Conservation (phyloP, 192 early-diverging fungal genomes). For the Dissophora globulifera region DNA sequence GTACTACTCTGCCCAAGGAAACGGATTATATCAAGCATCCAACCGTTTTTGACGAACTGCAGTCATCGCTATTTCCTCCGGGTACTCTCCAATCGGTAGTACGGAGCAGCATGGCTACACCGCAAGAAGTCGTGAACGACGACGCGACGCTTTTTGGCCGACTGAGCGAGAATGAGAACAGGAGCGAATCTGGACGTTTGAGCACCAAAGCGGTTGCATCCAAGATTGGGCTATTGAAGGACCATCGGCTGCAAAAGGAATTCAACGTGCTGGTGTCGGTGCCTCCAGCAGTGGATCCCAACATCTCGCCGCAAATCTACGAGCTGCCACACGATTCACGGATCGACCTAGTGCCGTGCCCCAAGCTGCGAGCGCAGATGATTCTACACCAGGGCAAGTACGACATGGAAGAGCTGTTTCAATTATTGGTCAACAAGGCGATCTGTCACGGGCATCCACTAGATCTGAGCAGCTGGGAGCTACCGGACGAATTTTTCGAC, state of each 20-base stretch:
- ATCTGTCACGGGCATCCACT: constrained; percentile 53
- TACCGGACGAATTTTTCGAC: constrained; percentile 52
- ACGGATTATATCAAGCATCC: constrained; percentile 49
- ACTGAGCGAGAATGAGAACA: not conserved
- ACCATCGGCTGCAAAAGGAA: constrained; percentile 25
- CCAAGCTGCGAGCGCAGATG: constrained; percentile 52
- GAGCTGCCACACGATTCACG: constrained; percentile 46
- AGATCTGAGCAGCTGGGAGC: constrained; percentile 40
- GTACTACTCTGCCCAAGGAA: constrained; percentile 21
- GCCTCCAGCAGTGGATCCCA: constrained; percentile 16
- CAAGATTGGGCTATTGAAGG: constrained; percentile 3
- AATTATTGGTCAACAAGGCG: constrained; percentile 32
- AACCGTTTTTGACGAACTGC: constrained; percentile 45
- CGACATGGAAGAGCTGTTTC: constrained; percentile 38
- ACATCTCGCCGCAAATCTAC: constrained; percentile 38
- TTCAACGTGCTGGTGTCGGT: constrained; percentile 10
- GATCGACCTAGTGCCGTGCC: constrained; percentile 52
- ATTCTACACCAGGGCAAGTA: constrained; percentile 51
- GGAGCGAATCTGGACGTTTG: not conserved
- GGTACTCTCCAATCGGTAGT: constrained; percentile 36
- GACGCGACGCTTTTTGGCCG: constrained; percentile 24
- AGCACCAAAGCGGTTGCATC: not conserved
- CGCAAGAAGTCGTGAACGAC: constrained; percentile 35
- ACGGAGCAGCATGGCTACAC: constrained; percentile 33
- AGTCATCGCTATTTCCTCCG: constrained; percentile 50